Evolutionary conservation across 768 basidiomycete species (phyloP).

Genomic region (Tylopilus subfusipes): DNA sequence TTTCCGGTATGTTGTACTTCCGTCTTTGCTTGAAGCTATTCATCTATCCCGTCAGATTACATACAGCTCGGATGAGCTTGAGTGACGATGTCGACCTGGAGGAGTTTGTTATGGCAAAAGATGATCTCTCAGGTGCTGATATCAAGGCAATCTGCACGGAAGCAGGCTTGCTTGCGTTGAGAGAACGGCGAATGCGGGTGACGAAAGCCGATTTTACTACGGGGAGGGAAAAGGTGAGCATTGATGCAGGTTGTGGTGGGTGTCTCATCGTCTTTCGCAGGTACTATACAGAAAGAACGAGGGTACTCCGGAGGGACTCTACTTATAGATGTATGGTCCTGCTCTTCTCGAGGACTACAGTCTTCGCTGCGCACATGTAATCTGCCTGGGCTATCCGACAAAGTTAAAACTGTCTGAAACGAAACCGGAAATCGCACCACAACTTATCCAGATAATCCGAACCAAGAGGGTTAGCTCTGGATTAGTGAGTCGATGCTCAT

Average conservation of each 20-base stretch:
- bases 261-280: constrained; percentile 34
- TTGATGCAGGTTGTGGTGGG: background rate
- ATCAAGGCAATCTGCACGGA: constrained; percentile 99
- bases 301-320: constrained; percentile 87
- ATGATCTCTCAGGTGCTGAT: constrained; percentile 94
- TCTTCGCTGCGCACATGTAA: background rate
- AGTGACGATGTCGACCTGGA: constrained; percentile 87
- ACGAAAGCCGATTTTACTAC: constrained; percentile 86
- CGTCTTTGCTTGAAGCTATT: background rate
- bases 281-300: constrained; percentile 97
- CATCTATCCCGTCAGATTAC: constrained; percentile 49
- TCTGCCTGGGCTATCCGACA: background rate
- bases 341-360: constrained; percentile 6
- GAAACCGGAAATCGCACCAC: background rate
- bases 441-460: background rate
- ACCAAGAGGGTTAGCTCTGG: background rate
- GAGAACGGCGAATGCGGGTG: constrained; percentile 94
- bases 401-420: background rate
- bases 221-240: constrained; percentile 86
- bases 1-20: constrained; percentile 60
- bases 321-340: constrained; percentile 47
- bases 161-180: constrained; percentile 90
- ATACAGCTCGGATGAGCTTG: constrained; percentile 94
- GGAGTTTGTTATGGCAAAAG: constrained; percentile 93
- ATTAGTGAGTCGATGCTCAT: background rate